Evolutionary conservation across 192 early-diverging fungal genomes (phyloP), one percentile per base, ranked within the genome.

Genomic region (Spinellus fusiger): DNA sequence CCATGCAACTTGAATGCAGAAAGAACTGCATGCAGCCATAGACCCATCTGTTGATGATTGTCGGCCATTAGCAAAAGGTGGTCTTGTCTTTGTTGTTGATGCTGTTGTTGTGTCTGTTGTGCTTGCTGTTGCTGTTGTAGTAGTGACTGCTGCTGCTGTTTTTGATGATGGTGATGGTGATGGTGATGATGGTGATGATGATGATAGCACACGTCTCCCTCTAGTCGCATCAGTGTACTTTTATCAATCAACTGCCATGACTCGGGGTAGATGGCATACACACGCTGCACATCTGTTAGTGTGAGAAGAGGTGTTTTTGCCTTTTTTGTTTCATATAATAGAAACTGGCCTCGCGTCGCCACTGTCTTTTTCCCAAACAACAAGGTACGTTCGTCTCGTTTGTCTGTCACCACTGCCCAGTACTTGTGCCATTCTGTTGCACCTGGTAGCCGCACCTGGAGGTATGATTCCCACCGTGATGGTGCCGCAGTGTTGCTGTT

Each of bases 251-350:
- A 25, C 4, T 61, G 49, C 16, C 66, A 54, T 26, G 47, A 65
- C 38, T 77, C 77, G 5, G 80, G 83, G 32, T 79, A 85, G 34
- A 82, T 72, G 6, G 81, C 79, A 44, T 83, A 85, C 3, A 77
- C 76, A 52, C 78, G 77, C 40, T 67, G 66, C 47, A 84, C 71
- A 44, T 75, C 71, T 40, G 73, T 74, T 32, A 84, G 49, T 8
- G 76, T 73, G 47, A 79, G 54, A 10, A 76, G 68, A 12, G 82
- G 79, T 27, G 47, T 59, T 65, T 77, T 84, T 5, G 79, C 68
- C 61, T 80, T 84, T 52, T 70, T 68, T 28, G 62, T 73, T 22
- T 79, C 79, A 22, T 74, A 80, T 27, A 84, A 71, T 8, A 74
- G 59, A 29, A 77, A 73, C 26, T 78, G 78, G 16, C 74, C 78